These are phyloP conservation scores for Plenodomus biglobosus DNA, from an alignment of 2,329 filamentous ascomycete genomes.

Conservation along the genomic window DNA sequence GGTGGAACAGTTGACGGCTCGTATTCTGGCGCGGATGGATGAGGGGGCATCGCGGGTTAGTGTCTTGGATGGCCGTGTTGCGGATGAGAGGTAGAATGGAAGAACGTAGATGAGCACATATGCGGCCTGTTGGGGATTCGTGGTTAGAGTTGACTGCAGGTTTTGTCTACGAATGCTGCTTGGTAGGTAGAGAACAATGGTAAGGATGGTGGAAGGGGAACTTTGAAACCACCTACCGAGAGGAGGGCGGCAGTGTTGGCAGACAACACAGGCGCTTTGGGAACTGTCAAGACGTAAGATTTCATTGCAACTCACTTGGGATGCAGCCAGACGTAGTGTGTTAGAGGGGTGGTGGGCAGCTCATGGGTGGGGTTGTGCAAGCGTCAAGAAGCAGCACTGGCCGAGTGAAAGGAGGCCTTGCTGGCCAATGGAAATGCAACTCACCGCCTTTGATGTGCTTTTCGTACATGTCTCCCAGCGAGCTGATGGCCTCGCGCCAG, in stretches of 20 bases:
- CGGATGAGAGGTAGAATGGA: slow-evolving; percentile 81
- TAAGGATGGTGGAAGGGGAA: slow-evolving; percentile 19
- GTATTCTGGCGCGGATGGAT: slow-evolving; percentile 83
- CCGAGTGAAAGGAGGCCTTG: slow-evolving; percentile 17
- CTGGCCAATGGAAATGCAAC: slow-evolving; percentile 39
- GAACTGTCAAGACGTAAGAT: slow-evolving; percentile 40
- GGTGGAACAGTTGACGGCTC: slow-evolving; percentile 77
- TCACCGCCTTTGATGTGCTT: slow-evolving; percentile 42
- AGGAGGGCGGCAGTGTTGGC: slow-evolving; percentile 39
- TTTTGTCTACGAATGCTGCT: slow-evolving; percentile 9
- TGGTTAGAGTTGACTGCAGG: slow-evolving; percentile 24
- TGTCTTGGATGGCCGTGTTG: slow-evolving; percentile 75
- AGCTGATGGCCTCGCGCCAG: slow-evolving; percentile 39
- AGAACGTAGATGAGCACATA: slow-evolving; percentile 90
- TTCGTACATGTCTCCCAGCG: slow-evolving; percentile 32
- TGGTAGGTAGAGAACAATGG: slow-evolving; percentile 29
- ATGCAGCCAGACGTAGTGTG: no score
- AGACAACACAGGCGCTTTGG: slow-evolving; percentile 41
- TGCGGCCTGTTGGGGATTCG: slow-evolving; percentile 57
- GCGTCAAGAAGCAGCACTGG: slow-evolving; percentile 24
- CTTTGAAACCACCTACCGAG: slow-evolving; percentile 42
- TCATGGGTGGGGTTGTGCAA: slow-evolving; percentile 26
- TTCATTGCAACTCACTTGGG: slow-evolving; percentile 13
- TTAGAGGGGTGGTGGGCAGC: no score
- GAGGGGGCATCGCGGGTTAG: slow-evolving; percentile 85